phyloP scores from a whole-genome alignment of 1,284 basidiomycete genomes.

The Phellopilus nigrolimitatus region DNA sequence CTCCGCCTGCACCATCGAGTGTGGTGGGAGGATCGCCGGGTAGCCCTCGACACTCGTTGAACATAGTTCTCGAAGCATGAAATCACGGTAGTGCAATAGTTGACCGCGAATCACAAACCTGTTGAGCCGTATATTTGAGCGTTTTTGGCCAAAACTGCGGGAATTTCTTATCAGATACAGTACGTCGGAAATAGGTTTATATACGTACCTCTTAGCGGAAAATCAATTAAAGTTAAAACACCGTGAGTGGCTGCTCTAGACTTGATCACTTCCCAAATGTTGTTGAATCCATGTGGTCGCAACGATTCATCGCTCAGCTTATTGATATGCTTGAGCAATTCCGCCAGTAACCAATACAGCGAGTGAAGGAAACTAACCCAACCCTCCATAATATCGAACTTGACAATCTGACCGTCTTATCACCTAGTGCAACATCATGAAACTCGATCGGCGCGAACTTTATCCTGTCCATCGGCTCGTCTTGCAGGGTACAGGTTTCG shows the following conservation, averaged over 20 bases:
- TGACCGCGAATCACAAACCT: slow-evolving; percentile 93
- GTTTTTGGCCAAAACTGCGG: slow-evolving; percentile 76
- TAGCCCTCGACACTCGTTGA: too few species aligned
- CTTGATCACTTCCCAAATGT: slow-evolving; percentile 57
- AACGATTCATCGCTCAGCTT: too few species aligned
- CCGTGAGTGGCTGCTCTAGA: slow-evolving; percentile 51
- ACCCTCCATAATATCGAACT: slow-evolving; percentile 77
- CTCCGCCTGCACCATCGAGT: too few species aligned
- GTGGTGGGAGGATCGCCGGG: too few species aligned
- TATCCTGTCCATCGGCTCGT: slow-evolving; percentile 59
- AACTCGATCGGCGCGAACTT: slow-evolving; percentile 59
- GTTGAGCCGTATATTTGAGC: slow-evolving; percentile 93
- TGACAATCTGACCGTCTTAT: slow-evolving; percentile 56
- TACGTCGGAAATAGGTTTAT: too few species aligned
- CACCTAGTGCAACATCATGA: slow-evolving; percentile 64
- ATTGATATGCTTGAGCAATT: too few species aligned
- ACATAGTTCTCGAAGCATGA: slow-evolving; percentile 93
- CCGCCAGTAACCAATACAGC: slow-evolving; percentile 85
- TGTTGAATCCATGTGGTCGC: slow-evolving; percentile 48
- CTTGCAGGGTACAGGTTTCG: slow-evolving; percentile 59
- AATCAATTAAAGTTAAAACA: too few species aligned
- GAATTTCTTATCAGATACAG: too few species aligned
- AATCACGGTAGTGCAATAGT: too few species aligned
- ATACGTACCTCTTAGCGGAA: too few species aligned
- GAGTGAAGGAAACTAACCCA: slow-evolving; percentile 95